These are phyloP conservation scores for Polymyxa betae DNA, from an alignment of 208 protist genomes.

Conservation along the genomic window DNA sequence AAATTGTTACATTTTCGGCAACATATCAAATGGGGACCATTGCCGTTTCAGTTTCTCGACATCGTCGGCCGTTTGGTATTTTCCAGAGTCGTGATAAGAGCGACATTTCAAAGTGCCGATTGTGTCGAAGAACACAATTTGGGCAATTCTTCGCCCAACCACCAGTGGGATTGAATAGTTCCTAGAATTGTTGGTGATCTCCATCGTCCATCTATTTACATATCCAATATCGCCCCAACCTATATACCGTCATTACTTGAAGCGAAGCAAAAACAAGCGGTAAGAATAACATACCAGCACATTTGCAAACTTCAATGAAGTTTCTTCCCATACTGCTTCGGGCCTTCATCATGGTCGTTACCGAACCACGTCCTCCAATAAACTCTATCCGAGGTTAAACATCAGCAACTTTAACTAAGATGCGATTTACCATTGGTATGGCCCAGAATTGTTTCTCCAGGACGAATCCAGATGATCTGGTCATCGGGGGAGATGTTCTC, in stretches of 20 bases:
- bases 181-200: slow-evolving; percentile 68
- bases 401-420: background rate
- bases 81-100: slow-evolving; percentile 7
- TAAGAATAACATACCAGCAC: slow-evolving; percentile 21
- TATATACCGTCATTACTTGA: slow-evolving; percentile 33
- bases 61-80: background rate
- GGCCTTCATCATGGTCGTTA: slow-evolving; percentile 71
- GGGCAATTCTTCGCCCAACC: slow-evolving; percentile 64
- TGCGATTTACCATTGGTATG: slow-evolving; percentile 62
- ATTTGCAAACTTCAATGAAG: slow-evolving; percentile 68
- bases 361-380: slow-evolving; percentile 63
- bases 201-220: slow-evolving; percentile 68
- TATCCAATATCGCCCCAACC: slow-evolving; percentile 67
- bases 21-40: slow-evolving; percentile 46
- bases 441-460: slow-evolving; percentile 67
- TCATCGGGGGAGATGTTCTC: slow-evolving; percentile 63
- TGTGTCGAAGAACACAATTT: slow-evolving; percentile 69
- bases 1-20: slow-evolving; percentile 32
- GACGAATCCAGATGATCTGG: slow-evolving; percentile 65
- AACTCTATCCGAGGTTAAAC: slow-evolving; percentile 55
- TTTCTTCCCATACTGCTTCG: slow-evolving; percentile 65
- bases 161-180: slow-evolving; percentile 65
- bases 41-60: background rate
- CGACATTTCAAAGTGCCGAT: background rate
- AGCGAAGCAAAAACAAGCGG: background rate